These are phyloP conservation scores for Stephania japonica DNA, from an alignment of 164 flowering plant genomes.

Conservation along the genomic window DNA sequence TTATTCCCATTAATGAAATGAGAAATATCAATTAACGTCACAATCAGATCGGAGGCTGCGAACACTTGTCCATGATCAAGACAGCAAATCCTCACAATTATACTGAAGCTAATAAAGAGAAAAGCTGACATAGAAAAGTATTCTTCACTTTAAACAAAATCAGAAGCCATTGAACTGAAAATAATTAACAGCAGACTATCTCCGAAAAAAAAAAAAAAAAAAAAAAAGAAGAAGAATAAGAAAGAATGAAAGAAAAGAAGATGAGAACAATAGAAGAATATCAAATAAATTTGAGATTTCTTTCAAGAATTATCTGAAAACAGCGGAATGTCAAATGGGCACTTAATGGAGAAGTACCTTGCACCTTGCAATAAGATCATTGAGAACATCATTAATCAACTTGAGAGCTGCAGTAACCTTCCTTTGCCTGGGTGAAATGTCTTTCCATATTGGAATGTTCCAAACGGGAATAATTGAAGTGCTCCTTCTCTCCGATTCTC, in stretches of 20 bases:
- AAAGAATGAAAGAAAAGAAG: neutral
- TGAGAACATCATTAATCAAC: conserved; percentile 64
- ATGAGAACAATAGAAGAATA: neutral
- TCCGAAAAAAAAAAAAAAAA: neutral
- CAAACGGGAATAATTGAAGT: conserved; percentile 76
- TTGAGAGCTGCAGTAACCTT: conserved; percentile 77
- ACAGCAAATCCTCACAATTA: too few relatives aligned
- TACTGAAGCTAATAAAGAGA: too few relatives aligned
- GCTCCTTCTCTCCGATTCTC: conserved; percentile 97
- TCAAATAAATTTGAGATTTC: neutral
- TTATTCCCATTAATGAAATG: too few relatives aligned
- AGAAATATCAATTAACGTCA: too few relatives aligned
- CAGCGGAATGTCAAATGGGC: neutral
- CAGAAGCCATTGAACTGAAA: neutral
- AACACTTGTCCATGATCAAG: too few relatives aligned
- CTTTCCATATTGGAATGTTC: conserved; percentile 98
- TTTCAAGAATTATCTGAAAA: neutral
- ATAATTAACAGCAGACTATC: neutral
- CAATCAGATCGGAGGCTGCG: too few relatives aligned
- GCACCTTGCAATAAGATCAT: conserved; percentile 79
- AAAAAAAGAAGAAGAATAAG: neutral
- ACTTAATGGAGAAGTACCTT: conserved; percentile 48
- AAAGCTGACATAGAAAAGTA: too few relatives aligned
- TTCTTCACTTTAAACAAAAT: neutral
- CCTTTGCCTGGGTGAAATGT: conserved; percentile 74